Base-by-base conservation (phyloP, 2,329 filamentous ascomycete species). In the Tolypocladium cylindrosporum region DNA sequence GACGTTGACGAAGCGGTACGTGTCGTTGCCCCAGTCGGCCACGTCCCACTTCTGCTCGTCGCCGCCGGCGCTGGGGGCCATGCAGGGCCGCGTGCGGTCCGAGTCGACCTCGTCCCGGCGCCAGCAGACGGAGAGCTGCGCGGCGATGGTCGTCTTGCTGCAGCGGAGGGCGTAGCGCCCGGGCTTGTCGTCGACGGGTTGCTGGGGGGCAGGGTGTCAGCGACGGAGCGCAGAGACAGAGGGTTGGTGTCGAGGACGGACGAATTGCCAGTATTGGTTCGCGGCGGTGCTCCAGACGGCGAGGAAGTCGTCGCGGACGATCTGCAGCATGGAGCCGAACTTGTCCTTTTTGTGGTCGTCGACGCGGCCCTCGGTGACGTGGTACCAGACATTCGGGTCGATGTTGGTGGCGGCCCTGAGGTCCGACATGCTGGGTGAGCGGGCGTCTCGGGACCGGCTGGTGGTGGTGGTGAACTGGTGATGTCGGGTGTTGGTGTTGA, bases 381-480 rank as follows among this genome's bases (percentile, higher is more conserved):
- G 64, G 58, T 70, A 72, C 72, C 71, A 74, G 21, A 61, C 67
- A 55, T 74, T 73, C 13, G 66, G 52, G 62, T 74, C 67, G 41
- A 74, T 57, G 42, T 65, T 31, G 16, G 50, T 65, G n/a, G 61
- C 66, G 24, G 65, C 60, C 13, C 59, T 61, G 62, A 63, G 60
- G 48, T 61, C 51, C 19, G 54, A 45, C 54, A 43, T 45, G 54
- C 10, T 42, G 54, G 19, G 45, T n/a, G 56, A 45, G n/a, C 39
- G 43, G 13, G 10, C 5, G 24, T 3, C 24, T 31, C 43, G 3
- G 27, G 27, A 5, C 27, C 27, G 27, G 27, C 27, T 48, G 11
- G 2, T 8, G 13, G 24, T n/a, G 36, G 11, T 14, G 36, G 36
- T 5, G 36, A 37, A 14, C 2, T 14, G 36, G 36, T 14, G 36